These are phyloP conservation scores for Mikania micrantha DNA, from an alignment of 129 eudicot species.

Conservation along the genomic window DNA sequence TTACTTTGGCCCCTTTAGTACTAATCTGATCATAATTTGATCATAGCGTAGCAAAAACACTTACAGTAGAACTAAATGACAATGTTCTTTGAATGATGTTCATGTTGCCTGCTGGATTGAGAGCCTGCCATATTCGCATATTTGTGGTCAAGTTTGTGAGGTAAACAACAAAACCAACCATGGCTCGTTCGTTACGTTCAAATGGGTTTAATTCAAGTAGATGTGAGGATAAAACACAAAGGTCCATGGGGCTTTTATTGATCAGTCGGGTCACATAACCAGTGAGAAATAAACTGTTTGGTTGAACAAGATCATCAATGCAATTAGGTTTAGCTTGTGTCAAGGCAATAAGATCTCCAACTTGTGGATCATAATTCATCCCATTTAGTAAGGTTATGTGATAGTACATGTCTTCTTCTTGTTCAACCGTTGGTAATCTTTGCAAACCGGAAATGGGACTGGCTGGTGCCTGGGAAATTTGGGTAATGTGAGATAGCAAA, in stretches of 20 bases:
- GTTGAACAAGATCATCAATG: constrained; percentile 32
- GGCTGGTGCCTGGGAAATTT: neutral
- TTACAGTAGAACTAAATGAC: constrained; percentile 24
- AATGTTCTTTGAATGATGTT: constrained; percentile 35
- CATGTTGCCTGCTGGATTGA: constrained; percentile 28
- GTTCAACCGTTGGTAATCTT: neutral
- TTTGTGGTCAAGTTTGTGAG: constrained; percentile 62
- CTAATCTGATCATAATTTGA: no score
- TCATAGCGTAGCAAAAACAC: no score
- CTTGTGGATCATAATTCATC: constrained; percentile 31
- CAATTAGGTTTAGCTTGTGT: constrained; percentile 42
- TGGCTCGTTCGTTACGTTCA: neutral
- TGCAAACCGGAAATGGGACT: neutral
- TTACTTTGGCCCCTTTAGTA: no score
- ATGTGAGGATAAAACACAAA: constrained; percentile 24
- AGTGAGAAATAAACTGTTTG: constrained; percentile 21
- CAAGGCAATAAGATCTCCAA: constrained; percentile 58
- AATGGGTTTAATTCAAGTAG: neutral
- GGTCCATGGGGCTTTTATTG: neutral
- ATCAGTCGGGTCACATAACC: constrained; percentile 27
- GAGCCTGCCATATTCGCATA: constrained; percentile 54
- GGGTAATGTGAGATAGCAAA: constrained; percentile 19
- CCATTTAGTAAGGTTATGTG: neutral
- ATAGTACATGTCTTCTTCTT: neutral
- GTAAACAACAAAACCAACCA: constrained; percentile 31